A percentile compares a stretch with the other conserved stretches of the same genome.
Evolutionary conservation across 208 protist genomes (phyloP).

Genomic region (Trypanosoma avium): DNA sequence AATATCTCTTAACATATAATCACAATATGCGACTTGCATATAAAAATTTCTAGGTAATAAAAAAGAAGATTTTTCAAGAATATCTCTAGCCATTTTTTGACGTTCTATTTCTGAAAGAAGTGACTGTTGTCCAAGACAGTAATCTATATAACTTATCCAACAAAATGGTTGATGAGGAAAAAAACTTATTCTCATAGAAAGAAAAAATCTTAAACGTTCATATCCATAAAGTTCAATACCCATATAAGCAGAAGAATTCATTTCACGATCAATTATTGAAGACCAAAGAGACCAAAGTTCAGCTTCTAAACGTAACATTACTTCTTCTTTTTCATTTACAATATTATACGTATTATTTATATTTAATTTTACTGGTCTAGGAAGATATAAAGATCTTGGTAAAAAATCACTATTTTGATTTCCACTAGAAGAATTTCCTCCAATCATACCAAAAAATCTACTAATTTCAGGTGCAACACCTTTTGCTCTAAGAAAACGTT

Average conservation of each 20-base stretch:
- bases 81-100: conserved; percentile 15
- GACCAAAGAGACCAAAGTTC: conserved; percentile 65
- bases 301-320: conserved; percentile 39
- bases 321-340: conserved; percentile 14
- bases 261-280: conserved; percentile 44
- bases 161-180: conserved; percentile 62
- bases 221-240: conserved; percentile 54
- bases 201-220: conserved; percentile 46
- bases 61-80: conserved; percentile 28
- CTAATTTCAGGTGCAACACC: conserved; percentile 15
- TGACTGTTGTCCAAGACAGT: conserved; percentile 26
- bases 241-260: conserved; percentile 32
- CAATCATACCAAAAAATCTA: conserved; percentile 14
- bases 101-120: conserved; percentile 28
- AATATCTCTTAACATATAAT: conserved; percentile 28
- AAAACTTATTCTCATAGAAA: conserved; percentile 54
- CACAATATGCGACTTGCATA: conserved; percentile 24
- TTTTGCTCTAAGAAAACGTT: conserved; percentile 28
- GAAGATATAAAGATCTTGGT: conserved; percentile 39
- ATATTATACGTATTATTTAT: neutral
- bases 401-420: conserved; percentile 12
- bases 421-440: conserved; percentile 1
- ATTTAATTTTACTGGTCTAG: conserved; percentile 34
- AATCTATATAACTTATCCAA: conserved; percentile 31
- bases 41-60: conserved; percentile 26